These are phyloP conservation scores for Crithidia acanthocephali DNA, from an alignment of 208 protist species.

Conservation along the genomic window DNA sequence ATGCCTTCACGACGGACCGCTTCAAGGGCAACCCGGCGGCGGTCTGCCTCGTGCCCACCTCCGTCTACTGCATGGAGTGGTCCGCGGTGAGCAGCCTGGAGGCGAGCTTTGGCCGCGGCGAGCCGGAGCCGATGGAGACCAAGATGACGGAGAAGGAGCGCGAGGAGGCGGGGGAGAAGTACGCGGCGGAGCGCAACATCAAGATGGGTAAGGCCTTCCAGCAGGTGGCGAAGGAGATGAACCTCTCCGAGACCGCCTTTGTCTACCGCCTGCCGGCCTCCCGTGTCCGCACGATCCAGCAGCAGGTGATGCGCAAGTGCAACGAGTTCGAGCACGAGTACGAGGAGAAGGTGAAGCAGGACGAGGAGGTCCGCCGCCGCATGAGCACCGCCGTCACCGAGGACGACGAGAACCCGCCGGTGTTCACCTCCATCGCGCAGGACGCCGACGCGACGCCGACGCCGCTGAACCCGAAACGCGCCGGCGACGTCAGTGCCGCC, in stretches of 20 bases:
- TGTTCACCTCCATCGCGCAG: constrained; percentile 7
- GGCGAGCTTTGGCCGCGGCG: constrained; percentile 57
- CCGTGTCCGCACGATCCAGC: constrained; percentile 46
- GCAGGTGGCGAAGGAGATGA: constrained; percentile 62
- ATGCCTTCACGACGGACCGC: constrained; percentile 62
- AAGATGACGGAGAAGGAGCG: constrained; percentile 49
- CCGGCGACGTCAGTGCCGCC: constrained; percentile 9
- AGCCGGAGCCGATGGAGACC: constrained; percentile 40
- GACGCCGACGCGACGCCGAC: constrained; percentile 11
- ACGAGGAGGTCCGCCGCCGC: constrained; percentile 35
- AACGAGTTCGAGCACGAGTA: constrained; percentile 66
- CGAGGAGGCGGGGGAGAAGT: constrained; percentile 43
- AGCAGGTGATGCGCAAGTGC: constrained; percentile 52
- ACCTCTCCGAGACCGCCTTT: constrained; percentile 71
- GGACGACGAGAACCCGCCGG: constrained; percentile 27
- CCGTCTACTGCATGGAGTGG: constrained; percentile 68
- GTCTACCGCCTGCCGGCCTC: constrained; percentile 67
- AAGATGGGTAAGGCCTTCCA: constrained; percentile 60
- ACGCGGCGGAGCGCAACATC: constrained; percentile 50
- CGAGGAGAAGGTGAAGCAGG: constrained; percentile 56
- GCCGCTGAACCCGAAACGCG: constrained; percentile 8
- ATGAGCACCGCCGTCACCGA: constrained; percentile 31
- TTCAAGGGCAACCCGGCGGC: constrained; percentile 75
- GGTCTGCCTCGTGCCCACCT: constrained; percentile 57
- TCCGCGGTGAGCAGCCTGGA: constrained; percentile 50